Base-by-base conservation (phyloP, 768 basidiomycete genomes). In the Auriscalpium vulgare region DNA sequence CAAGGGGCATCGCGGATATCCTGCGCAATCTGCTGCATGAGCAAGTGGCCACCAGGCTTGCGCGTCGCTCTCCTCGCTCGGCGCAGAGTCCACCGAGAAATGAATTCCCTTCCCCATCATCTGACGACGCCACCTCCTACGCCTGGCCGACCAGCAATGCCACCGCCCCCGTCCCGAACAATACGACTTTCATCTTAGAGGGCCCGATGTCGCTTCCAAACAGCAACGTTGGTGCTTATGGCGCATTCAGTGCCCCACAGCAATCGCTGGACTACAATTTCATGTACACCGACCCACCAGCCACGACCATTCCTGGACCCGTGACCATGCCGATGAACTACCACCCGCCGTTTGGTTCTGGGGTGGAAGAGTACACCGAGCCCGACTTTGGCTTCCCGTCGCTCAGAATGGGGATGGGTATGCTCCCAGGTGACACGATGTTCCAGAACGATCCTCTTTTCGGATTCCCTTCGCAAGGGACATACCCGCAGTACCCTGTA, bases 21-120 rank as follows among this genome's bases (percentile, higher is more conserved):
- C 29, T 62, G 1, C 54, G 55, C 45, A 55, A 61, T 23, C 61
- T 62, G 4, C 49, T 62, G 3, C 45, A 57, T 2, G 34, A 54
- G 38, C 61, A 62, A 21, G 59, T 62, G 11, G 49, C 51, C 8
- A 44, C 59, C 3, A 50, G 61, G n/a, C 57, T 61, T 16, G 38
- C 44, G n/a, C 61, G 59, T 14, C 57, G 59, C 47, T 60, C 59
- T 10, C 59, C 59, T 8, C 51, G 59, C 23, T 11, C 11, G 47
- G 17, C 47, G 17, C 47, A 17, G 11, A 16, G 11, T 16, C n/a
- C 14, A 11, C n/a, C 17, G 0, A 16, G 14, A 19, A 17, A 35
- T n/a, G 50, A 17, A 7, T 29, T 10, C 10, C 49, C 23, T 21
- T 43, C 40, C 17, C 40, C 40, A 4, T 43, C 40, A 17, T 43